Conservation (phyloP, 129 eudicot species). For the Flaveria trinervia region DNA sequence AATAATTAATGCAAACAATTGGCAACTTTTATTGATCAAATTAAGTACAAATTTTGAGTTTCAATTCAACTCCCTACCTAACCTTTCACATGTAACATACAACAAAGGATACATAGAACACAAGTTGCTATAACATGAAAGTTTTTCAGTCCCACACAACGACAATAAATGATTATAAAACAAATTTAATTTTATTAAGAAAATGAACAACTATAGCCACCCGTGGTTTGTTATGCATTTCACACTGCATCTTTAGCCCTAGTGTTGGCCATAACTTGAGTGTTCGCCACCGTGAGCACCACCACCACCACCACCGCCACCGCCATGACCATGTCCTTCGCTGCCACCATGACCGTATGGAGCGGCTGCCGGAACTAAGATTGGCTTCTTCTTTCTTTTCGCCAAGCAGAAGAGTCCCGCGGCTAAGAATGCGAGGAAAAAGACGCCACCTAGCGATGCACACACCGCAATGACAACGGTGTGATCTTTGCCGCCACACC, state of each 20-base stretch:
- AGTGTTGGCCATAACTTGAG: slow-evolving; percentile 35
- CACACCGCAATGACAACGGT: slow-evolving; percentile 62
- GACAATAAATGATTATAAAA: slow-evolving; percentile 4
- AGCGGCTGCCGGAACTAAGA: slow-evolving; percentile 50
- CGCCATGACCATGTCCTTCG: slow-evolving; percentile 28
- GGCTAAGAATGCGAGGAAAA: slow-evolving; percentile 77
- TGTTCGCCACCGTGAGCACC: slow-evolving; percentile 35
- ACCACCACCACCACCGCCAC: slow-evolving; percentile 15
- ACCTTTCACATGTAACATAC: slow-evolving; percentile 21
- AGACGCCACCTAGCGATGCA: slow-evolving; percentile 67
- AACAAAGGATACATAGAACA: slow-evolving; percentile 24
- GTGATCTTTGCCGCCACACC: slow-evolving; percentile 51
- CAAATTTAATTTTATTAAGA: slow-evolving; percentile 19
- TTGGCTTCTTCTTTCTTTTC: slow-evolving; percentile 72
- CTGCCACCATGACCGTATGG: slow-evolving; percentile 39
- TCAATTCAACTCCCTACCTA: slow-evolving; percentile 25
- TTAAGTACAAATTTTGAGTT: slow-evolving; percentile 35
- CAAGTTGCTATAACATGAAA: slow-evolving; percentile 27
- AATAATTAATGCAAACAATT: slow-evolving; percentile 17
- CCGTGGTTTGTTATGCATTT: neutral
- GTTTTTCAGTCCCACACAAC: slow-evolving; percentile 30
- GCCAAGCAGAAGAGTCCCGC: slow-evolving; percentile 62
- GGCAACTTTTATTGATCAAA: slow-evolving; percentile 35
- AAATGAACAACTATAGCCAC: slow-evolving; percentile 16
- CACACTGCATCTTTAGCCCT: slow-evolving; percentile 7